Evolutionary conservation across 2,329 filamentous ascomycete species (phyloP).

Genomic region (Ophiostoma tasmaniense): DNA sequence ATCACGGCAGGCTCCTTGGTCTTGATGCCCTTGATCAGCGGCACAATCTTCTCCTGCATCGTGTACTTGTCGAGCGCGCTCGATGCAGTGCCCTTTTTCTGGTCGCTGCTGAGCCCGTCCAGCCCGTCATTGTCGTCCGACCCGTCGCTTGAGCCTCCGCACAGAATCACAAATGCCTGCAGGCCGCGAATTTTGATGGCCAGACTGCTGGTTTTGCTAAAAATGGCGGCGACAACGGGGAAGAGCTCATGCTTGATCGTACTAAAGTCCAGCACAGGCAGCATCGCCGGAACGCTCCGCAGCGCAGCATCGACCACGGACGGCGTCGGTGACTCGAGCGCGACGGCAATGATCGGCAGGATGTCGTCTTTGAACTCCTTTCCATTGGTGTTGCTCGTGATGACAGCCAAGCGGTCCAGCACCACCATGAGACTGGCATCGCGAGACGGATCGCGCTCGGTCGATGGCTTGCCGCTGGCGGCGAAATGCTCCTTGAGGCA

Average conservation of each 20-base stretch:
- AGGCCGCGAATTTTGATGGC: slow-evolving; percentile 90
- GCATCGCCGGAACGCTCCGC: slow-evolving; percentile 65
- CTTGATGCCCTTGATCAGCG: slow-evolving; percentile 84
- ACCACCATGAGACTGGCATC: slow-evolving; percentile 90
- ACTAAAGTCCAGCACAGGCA: slow-evolving; percentile 86
- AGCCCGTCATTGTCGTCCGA: slow-evolving; percentile 58
- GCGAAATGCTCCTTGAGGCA: slow-evolving; percentile 77
- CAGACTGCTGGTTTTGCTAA: slow-evolving; percentile 85
- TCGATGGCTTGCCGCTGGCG: slow-evolving; percentile 41
- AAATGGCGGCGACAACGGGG: slow-evolving; percentile 80
- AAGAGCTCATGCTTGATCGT: slow-evolving; percentile 97
- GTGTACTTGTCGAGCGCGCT: slow-evolving; percentile 94
- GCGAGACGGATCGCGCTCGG: slow-evolving; percentile 70
- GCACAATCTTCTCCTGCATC: slow-evolving; percentile 94
- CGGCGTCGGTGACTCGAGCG: slow-evolving; percentile 82
- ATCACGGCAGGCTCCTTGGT: slow-evolving; percentile 97
- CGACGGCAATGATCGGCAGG: slow-evolving; percentile 72
- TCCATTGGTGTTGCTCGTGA: slow-evolving; percentile 73
- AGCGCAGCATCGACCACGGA: slow-evolving; percentile 80
- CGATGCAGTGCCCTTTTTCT: slow-evolving; percentile 50
- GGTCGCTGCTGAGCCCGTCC: slow-evolving; percentile 54
- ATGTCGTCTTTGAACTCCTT: slow-evolving; percentile 96
- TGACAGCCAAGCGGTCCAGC: slow-evolving; percentile 68
- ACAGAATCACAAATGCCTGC: slow-evolving; percentile 83
- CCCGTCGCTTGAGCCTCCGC: slow-evolving; percentile 58